Base-by-base conservation (phyloP, 345 rosid species). In the Corymbia maculata region DNA sequence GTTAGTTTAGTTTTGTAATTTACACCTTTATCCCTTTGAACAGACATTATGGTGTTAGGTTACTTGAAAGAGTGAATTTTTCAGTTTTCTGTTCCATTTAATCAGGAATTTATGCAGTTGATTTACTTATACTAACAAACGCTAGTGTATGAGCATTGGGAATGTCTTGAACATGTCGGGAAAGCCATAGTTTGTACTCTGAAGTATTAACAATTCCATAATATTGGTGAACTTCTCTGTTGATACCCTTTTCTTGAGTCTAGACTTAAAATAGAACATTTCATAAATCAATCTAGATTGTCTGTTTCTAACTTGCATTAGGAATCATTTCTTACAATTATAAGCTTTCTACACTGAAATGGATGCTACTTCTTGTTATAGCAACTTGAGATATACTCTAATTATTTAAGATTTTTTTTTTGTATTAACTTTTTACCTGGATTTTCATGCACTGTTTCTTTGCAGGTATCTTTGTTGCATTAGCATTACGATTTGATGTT, bases 391-490 rank as follows among this genome's bases (percentile, higher is more conserved):
- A 42, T 57, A 45, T 30, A 30, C 24, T 51, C 12, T 86, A 86
- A 51, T 51, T 52, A 9, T 36, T n/a, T n/a, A 14, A 28, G 75
- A n/a, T 22, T 64, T n/a, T n/a, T 64, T 3, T 52, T 16, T 52
- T 16, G 17, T n/a, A 4, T n/a, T 13, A 19, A 42, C 42, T 24
- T 12, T 42, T 55, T 42, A 16, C 50, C 49, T 0, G 7, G 68
- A 52, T 19, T 79, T 6, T 79, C 79, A 26, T 85, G 6, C 47
- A 15, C 55, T 64, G 49, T 82, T 64, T 21, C 66, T 89, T 89
- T 91, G 36, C 75, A 98, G 99, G 99, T 88, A 97, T 98, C 75
- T 98, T 98, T 93, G 99, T 98, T 86, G 99, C 99, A 21, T 90
- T 98, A 88, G 99, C 99, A 42, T 89, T 98, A 86, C 91, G 99